These are phyloP conservation scores for Penicillium concentricum DNA, from an alignment of 2,329 filamentous ascomycete genomes.

Conservation along the genomic window DNA sequence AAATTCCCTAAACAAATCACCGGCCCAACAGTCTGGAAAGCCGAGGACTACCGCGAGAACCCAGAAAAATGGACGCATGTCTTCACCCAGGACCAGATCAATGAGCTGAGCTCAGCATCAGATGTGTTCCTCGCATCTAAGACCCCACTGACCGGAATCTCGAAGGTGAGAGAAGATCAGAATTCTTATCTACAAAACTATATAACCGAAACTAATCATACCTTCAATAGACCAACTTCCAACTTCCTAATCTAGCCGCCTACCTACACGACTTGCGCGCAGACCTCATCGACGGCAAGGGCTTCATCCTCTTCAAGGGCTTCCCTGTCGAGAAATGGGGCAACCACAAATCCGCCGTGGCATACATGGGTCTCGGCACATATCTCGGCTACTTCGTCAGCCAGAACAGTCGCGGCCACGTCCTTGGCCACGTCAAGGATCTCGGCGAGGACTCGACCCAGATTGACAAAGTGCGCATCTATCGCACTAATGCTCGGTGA, in stretches of 20 bases:
- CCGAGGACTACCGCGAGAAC: constrained; percentile 61
- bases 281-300: constrained; percentile 78
- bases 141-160: constrained; percentile 70
- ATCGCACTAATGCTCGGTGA: constrained; percentile 74
- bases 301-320: constrained; percentile 85
- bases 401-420: constrained; percentile 81
- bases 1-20: constrained; percentile 70
- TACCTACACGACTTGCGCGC: constrained; percentile 58
- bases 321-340: constrained; percentile 77
- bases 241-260: constrained; percentile 55
- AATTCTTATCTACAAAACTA: neutral
- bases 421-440: constrained; percentile 87
- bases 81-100: constrained; percentile 65
- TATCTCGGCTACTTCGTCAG: constrained; percentile 85
- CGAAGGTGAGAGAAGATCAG: constrained; percentile 45
- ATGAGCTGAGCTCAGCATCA: constrained; percentile 64
- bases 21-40: constrained; percentile 71
- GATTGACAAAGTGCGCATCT: constrained; percentile 86
- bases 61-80: constrained; percentile 71
- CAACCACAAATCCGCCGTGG: constrained; percentile 74
- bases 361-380: constrained; percentile 86
- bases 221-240: constrained; percentile 54
- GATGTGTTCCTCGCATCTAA: constrained; percentile 67
- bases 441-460: constrained; percentile 76
- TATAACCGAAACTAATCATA: neutral